Percentiles rank a stretch among this genome's conserved stretches.
phyloP scores from a whole-genome alignment of 768 basidiomycete species.

The Amanita exitialis region DNA sequence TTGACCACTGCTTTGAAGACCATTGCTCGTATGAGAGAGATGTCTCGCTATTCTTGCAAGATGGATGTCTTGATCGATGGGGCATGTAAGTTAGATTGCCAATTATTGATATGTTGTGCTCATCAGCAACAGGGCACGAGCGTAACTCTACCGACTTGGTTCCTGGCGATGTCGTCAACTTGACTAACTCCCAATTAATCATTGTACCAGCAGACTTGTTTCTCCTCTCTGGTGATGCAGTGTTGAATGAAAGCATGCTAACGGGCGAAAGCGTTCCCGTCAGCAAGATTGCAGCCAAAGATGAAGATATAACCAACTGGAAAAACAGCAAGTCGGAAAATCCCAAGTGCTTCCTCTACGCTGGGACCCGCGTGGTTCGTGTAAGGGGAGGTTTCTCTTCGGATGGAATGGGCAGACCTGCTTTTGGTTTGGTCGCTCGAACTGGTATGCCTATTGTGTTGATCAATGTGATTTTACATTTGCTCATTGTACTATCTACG shows the following conservation, averaged over 20 bases:
- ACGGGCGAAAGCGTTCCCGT: conserved; percentile 98
- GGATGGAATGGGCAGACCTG: conserved; percentile 46
- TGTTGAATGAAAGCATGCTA: conserved; percentile 98
- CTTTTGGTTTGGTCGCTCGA: conserved; percentile 75
- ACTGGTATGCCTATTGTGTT: conserved; percentile 45
- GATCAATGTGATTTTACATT: neutral
- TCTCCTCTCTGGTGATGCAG: conserved; percentile 91
- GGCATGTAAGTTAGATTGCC: conserved; percentile 41
- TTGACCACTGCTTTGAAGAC: conserved; percentile 38
- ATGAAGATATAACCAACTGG: conserved; percentile 68
- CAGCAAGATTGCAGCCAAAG: conserved; percentile 78
- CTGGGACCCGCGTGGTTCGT: conserved; percentile 86
- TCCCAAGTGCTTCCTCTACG: conserved; percentile 78
- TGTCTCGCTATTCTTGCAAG: conserved; percentile 84
- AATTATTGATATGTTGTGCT: neutral
- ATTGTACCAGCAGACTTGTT: conserved; percentile 86
- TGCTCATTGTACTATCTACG: neutral
- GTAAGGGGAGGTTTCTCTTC: conserved; percentile 54
- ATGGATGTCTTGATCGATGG: conserved; percentile 63
- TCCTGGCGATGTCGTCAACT: conserved; percentile 86
- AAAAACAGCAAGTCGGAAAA: conserved; percentile 59
- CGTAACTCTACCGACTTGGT: conserved; percentile 73
- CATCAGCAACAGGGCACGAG: conserved; percentile 45
- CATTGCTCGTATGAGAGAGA: conserved; percentile 88
- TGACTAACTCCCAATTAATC: conserved; percentile 65